Base-by-base conservation (phyloP, 1,139 yeast genomes). In the Meyerozyma sp. region DNA sequence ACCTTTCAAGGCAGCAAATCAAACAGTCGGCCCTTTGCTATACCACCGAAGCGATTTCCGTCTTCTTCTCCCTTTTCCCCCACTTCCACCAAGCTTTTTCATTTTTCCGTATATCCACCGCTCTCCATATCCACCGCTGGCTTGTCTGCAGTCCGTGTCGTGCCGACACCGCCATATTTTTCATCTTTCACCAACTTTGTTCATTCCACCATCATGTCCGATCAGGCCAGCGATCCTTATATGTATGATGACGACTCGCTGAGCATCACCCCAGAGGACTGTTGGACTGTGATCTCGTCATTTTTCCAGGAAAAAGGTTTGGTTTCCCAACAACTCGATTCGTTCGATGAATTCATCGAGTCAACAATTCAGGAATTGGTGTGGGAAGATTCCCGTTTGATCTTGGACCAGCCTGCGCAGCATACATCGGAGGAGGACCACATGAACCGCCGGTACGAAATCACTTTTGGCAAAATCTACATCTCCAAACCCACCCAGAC, bases 401-500 rank as follows among this genome's bases (percentile, higher is more conserved):
- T 94, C 49, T 74, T 94, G 55, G 98, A 94, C 68, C 98, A 93
- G 67, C 95, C 98, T 11, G 98, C 98, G 27, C 98, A 94, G 67
- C 98, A 93, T 61, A 85, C 95, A 3, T 83, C 94, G 26, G 96
- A 89, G 54, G 79, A 81, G 46, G 98, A 93, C 63, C 86, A 88
- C 61, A 82, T 88, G 56, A 90, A 88, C 65, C 84, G 90, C 66
- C 81, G 97, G 52, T 94, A 89, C 61, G 98, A 91, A 66, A 93
- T 94, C 60, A 82, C 91, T 26, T 94, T 94, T 68, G 99, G 98
- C 51, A 94, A 93, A 65, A 93, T 94, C 58, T 94, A 88, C 65
- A 82, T 94, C 54, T 90, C 98, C 35, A 88, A 93, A 58, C 98
- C 99, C 36, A 89, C 96, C 42, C 96, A 93, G 80, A 94, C 98